These are phyloP conservation scores for Stemphylium lycopersici DNA, from an alignment of 2,329 filamentous ascomycete genomes.

Conservation along the genomic window DNA sequence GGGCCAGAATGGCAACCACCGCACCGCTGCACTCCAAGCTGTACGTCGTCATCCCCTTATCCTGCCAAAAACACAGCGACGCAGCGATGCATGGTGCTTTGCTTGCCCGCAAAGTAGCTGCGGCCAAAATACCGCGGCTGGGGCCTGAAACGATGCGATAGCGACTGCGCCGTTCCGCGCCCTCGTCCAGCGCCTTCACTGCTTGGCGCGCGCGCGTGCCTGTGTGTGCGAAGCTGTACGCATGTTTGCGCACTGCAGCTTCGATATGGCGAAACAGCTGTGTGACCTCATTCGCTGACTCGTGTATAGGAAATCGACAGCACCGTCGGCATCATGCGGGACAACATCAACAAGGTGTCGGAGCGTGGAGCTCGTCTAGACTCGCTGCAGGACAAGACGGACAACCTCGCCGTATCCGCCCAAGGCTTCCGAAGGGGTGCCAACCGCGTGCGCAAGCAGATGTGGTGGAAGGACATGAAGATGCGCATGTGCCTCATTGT, in stretches of 20 bases:
- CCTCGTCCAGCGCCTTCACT: not conserved
- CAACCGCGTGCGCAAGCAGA: conserved; percentile 89
- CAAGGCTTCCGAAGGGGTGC: conserved; percentile 96
- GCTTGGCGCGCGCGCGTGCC: not conserved
- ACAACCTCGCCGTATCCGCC: conserved; percentile 90
- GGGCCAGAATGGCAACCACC: conserved; percentile 62
- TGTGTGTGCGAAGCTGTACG: not conserved
- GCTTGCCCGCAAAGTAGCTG: conserved; percentile 5
- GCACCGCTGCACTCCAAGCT: conserved; percentile 78
- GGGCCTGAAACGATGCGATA: conserved; percentile 13
- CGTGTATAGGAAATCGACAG: conserved; percentile 87
- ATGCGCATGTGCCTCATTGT: conserved; percentile 97
- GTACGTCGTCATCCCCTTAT: conserved; percentile 57
- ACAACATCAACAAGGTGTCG: conserved; percentile 97
- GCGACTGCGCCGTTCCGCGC: not conserved
- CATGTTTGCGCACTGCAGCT: conserved; percentile 1
- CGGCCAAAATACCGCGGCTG: conserved; percentile 12
- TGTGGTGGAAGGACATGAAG: conserved; percentile 99
- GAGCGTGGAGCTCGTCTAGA: conserved; percentile 90
- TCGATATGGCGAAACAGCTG: not conserved
- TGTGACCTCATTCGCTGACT: conserved; percentile 19
- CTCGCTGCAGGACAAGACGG: conserved; percentile 87
- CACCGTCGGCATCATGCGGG: conserved; percentile 91
- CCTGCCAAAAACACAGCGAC: conserved; percentile 4
- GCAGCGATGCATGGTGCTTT: not conserved